Evolutionary conservation across 139 green algal genomes (phyloP), one percentile per base, ranked within the genome.

Genomic region (Eudorina sp.): DNA sequence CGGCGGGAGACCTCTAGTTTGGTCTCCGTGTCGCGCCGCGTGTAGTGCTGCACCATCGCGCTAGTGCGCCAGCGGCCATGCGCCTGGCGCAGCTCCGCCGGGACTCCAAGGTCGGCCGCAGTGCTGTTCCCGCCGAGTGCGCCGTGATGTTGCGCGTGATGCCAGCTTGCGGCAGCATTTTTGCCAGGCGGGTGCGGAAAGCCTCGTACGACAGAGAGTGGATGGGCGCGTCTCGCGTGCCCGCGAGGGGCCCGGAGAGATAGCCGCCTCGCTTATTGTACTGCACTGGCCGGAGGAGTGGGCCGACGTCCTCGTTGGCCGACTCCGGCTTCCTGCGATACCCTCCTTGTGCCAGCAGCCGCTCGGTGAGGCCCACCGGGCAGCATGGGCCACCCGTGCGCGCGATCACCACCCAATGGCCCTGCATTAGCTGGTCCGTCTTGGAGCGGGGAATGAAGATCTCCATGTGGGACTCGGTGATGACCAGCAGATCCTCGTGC

Each of bases 361-460:
- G 53, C 76, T 84, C 76, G 1, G 76, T 84, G 21, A 84, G 76
- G 8, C 46, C 36, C 5, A 84, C 76, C 11, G 76, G 76, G 36
- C 53, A 84, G 76, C 29, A 43, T 1, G 34, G n/a, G 51, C 76
- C 53, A 4, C 34, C 48, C 2, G 36, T 3, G 4, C 74, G 46
- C 18, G 74, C 46, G n/a, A 83, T 68, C 43, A 16, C 1, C 11
- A 83, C 74, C 74, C 46, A 64, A 16, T n/a, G n/a, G n/a, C 74
- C 74, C 27, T 46, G 8, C 46, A 64, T 45, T 3, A 48, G 13
- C 74, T 66, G 27, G 74, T 83, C 74, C 13, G 74, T 83, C 48
- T 83, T 83, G 29, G 74, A 83, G 8, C 48, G n/a, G n/a, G 74
- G 74, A 31, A 83, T 68, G n/a, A 66, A 68, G 16, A 83, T n/a